Conservation (phyloP, 805 yeast genomes). For the Metschnikowia drakensbergensis region DNA sequence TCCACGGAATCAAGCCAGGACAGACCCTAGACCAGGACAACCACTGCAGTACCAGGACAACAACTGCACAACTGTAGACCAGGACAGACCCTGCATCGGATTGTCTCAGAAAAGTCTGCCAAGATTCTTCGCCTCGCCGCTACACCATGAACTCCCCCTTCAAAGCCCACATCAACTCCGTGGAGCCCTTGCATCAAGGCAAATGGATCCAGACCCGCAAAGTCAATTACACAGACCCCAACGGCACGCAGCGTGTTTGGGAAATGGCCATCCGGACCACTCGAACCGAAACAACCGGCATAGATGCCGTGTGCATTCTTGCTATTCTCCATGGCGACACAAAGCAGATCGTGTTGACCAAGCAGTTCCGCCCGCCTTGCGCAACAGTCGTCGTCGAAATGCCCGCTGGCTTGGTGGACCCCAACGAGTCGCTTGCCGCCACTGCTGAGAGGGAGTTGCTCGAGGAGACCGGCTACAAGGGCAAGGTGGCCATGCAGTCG, state of each 20-base stretch:
- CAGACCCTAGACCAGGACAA: no score
- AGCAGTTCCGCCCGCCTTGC: constrained; percentile 92
- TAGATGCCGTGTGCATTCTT: constrained; percentile 90
- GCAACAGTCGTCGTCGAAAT: constrained; percentile 85
- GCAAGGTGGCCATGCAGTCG: constrained; percentile 42
- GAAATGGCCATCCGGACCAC: constrained; percentile 86
- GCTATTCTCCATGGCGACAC: constrained; percentile 58
- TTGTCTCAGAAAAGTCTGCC: no score
- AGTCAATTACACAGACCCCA: constrained; percentile 68
- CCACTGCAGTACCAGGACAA: no score
- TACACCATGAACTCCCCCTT: constrained; percentile 31
- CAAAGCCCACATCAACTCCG: constrained; percentile 28
- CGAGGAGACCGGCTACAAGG: constrained; percentile 92
- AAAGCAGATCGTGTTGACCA: constrained; percentile 55
- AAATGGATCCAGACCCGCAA: constrained; percentile 55
- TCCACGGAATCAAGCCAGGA: no score
- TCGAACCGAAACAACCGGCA: constrained; percentile 50
- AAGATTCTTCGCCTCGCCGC: constrained; percentile 1
- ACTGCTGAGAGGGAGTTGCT: constrained; percentile 85
- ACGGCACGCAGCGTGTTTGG: constrained; percentile 71
- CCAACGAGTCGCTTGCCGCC: constrained; percentile 66
- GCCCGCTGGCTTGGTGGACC: constrained; percentile 94
- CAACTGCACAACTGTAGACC: no score
- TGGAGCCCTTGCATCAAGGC: constrained; percentile 35
- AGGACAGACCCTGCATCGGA: no score